Conservation (phyloP, 1,284 basidiomycete species). For the Inonotus hispidus region DNA sequence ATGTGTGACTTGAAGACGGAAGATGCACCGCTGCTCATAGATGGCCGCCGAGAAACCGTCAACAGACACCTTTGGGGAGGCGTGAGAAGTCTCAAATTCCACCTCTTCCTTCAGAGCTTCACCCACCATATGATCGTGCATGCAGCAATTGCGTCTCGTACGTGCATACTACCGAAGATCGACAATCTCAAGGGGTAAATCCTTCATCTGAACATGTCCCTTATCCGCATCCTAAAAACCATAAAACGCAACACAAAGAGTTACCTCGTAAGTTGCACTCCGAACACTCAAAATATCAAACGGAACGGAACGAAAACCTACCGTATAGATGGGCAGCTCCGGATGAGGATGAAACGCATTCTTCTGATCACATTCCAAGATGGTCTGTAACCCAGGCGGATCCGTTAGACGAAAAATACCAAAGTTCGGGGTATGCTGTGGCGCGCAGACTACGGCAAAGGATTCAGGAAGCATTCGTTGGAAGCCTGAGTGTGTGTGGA, state of each 20-base stretch:
- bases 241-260: not conserved
- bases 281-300: not conserved
- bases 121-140: not conserved
- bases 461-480: constrained; percentile 86
- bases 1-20: no score
- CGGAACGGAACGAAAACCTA: constrained; percentile 29
- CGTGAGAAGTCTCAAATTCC: no score
- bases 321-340: constrained; percentile 77
- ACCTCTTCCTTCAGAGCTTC: no score
- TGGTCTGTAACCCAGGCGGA: constrained; percentile 71
- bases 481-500: constrained; percentile 86
- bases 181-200: constrained; percentile 63
- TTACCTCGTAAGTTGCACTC: not conserved
- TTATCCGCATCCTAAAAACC: constrained; percentile 64
- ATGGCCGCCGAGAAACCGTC: no score
- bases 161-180: constrained; percentile 50
- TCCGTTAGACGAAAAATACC: constrained; percentile 86
- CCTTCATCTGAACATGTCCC: constrained; percentile 74
- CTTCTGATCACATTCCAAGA: constrained; percentile 60
- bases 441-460: constrained; percentile 88
- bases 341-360: constrained; percentile 84
- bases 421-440: constrained; percentile 70
- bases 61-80: no score
- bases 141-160: not conserved
- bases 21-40: no score